phyloP scores from a whole-genome alignment of 1,284 basidiomycete species.

The Anthracocystis walkeri region DNA sequence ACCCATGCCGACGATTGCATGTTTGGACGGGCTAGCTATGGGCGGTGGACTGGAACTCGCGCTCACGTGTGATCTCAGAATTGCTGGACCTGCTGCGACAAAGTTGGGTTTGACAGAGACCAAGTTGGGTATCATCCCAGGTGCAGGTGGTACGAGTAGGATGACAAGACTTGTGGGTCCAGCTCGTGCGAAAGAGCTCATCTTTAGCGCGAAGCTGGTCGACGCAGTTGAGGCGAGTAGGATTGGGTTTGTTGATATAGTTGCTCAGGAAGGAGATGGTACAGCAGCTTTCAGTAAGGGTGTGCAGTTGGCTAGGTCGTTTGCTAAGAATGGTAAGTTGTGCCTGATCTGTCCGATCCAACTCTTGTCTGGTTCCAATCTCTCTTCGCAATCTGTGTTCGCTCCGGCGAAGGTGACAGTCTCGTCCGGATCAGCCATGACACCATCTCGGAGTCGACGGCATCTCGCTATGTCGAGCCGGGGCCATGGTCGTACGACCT shows the following conservation, averaged over 20 bases:
- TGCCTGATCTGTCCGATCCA: background rate
- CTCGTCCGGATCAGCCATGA: background rate
- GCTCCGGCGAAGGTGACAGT: background rate
- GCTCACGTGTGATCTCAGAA: slow-evolving; percentile 86
- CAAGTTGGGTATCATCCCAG: slow-evolving; percentile 90
- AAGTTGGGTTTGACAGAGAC: slow-evolving; percentile 87
- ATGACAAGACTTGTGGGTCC: slow-evolving; percentile 83
- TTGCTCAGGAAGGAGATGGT: slow-evolving; percentile 72
- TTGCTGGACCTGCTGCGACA: slow-evolving; percentile 78
- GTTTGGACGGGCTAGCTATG: slow-evolving; percentile 90
- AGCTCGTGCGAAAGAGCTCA: slow-evolving; percentile 86
- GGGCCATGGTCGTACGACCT: slow-evolving; percentile 1
- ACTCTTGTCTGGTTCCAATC: background rate
- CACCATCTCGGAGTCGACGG: background rate
- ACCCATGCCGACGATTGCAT: slow-evolving; percentile 88
- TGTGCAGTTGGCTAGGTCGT: slow-evolving; percentile 35
- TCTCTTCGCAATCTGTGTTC: background rate
- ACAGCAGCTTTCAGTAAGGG: slow-evolving; percentile 33
- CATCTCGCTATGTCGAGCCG: background rate
- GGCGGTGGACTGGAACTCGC: slow-evolving; percentile 90
- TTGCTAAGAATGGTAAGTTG: slow-evolving; percentile 75
- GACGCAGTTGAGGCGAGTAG: slow-evolving; percentile 78
- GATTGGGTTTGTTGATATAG: slow-evolving; percentile 83
- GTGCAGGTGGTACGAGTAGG: slow-evolving; percentile 78
- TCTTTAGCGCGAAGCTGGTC: slow-evolving; percentile 81